Conservation (phyloP, 176 grass and related monocot species). For the Zoysia pacifica region DNA sequence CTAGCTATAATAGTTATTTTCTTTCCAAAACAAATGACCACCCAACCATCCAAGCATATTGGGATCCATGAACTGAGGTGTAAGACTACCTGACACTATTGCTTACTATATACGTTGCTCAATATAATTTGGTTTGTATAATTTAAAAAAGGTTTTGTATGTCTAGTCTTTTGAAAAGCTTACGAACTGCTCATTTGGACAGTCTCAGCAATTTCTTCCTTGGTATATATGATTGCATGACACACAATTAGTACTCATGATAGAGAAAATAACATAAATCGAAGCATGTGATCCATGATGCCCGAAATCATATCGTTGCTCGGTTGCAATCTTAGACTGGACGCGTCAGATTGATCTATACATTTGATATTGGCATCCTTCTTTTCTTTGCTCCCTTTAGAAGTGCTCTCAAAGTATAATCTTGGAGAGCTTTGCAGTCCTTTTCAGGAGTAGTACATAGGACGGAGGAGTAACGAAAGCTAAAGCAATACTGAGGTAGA, state of each 20-base stretch:
- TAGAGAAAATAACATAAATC: background rate
- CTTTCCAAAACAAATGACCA: constrained; percentile 20
- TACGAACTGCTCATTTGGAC: background rate
- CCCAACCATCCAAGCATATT: constrained; percentile 25
- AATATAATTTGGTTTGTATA: background rate
- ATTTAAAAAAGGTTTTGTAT: background rate
- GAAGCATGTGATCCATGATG: constrained; percentile 37
- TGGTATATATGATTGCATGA: background rate
- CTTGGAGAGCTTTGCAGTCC: constrained; percentile 44
- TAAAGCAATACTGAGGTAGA: constrained; percentile 4
- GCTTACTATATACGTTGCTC: background rate
- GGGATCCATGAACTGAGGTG: background rate
- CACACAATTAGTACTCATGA: background rate
- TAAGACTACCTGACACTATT: background rate
- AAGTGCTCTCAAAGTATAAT: constrained; percentile 33
- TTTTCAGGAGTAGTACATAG: constrained; percentile 35
- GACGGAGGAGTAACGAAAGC: constrained; percentile 16
- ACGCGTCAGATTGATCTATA: background rate
- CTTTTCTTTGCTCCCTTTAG: constrained; percentile 16
- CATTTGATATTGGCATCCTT: constrained; percentile 41
- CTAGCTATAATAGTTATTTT: background rate
- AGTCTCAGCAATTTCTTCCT: background rate
- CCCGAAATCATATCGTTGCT: background rate
- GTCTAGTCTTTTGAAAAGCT: constrained; percentile 2
- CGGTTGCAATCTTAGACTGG: background rate